Conservation (phyloP, 73 alveolate species). For the Paramecium octaurelia region DNA sequence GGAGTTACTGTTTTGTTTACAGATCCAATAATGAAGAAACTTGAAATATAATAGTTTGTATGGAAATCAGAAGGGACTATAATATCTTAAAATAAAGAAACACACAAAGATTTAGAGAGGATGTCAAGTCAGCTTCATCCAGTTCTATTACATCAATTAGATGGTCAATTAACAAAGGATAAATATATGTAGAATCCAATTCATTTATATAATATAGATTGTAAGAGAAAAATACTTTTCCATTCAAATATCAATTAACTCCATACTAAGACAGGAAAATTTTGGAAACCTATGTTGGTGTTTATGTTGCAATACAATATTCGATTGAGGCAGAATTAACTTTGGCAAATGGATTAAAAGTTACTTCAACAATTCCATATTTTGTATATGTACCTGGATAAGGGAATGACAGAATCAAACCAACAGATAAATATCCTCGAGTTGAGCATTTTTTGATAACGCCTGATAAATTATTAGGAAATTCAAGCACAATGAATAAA, state of each 20-base stretch:
- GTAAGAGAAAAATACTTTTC: constrained; percentile 1
- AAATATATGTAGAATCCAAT: background rate
- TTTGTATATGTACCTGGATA: constrained; percentile 11
- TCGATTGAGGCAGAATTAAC: background rate
- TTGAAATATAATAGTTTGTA: background rate
- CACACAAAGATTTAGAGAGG: constrained; percentile 37
- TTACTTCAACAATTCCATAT: background rate
- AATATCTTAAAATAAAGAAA: background rate
- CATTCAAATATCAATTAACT: background rate
- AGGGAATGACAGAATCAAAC: background rate
- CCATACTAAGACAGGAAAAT: constrained; percentile 18
- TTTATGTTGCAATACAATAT: background rate
- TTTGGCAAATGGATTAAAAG: background rate
- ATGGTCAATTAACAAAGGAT: background rate
- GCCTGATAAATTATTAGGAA: constrained; percentile 49
- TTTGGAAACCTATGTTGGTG: constrained; percentile 43
- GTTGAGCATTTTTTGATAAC: constrained; percentile 16
- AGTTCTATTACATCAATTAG: background rate
- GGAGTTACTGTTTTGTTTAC: background rate
- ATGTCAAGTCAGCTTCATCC: background rate
- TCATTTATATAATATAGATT: background rate
- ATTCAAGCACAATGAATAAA: background rate
- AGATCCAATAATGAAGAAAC: background rate
- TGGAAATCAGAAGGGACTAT: constrained; percentile 35
- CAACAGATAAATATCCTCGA: constrained; percentile 3